Conservation (phyloP, 2,329 filamentous ascomycete species). For the Apiospora marii region DNA sequence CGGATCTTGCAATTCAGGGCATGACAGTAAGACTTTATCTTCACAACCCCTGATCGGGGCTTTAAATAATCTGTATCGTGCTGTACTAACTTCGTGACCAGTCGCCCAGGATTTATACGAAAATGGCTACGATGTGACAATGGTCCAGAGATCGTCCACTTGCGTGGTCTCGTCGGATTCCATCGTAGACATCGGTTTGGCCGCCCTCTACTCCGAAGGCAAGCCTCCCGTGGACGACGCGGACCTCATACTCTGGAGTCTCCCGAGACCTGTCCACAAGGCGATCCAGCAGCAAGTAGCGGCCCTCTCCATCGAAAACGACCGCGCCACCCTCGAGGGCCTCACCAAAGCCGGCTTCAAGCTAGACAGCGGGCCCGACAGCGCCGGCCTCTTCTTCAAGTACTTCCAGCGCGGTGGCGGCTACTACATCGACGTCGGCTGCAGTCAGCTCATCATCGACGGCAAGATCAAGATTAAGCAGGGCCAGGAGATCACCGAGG, state of each 20-base stretch:
- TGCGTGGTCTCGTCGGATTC: constrained; percentile 60
- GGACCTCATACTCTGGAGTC: constrained; percentile 66
- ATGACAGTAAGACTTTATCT: constrained; percentile 50
- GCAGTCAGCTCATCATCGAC: constrained; percentile 60
- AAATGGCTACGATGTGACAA: constrained; percentile 65
- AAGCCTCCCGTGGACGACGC: constrained; percentile 70
- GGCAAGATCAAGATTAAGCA: constrained; percentile 64
- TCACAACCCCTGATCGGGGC: background rate
- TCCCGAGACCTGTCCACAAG: constrained; percentile 68
- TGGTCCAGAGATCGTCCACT: constrained; percentile 66
- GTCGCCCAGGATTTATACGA: constrained; percentile 65
- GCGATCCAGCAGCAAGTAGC: constrained; percentile 59
- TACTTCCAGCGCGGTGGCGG: constrained; percentile 68
- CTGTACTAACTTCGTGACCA: background rate
- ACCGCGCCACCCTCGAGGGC: constrained; percentile 52
- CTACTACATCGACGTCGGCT: constrained; percentile 67
- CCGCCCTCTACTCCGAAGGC: constrained; percentile 57
- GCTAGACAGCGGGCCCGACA: constrained; percentile 63
- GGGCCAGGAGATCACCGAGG: constrained; percentile 56
- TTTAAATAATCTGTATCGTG: background rate
- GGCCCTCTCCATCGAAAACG: constrained; percentile 43
- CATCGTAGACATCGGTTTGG: constrained; percentile 60
- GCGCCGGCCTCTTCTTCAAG: constrained; percentile 62
- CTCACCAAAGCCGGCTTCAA: constrained; percentile 65
- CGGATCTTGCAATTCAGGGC: constrained; percentile 65